Evolutionary conservation across 2,329 filamentous ascomycete genomes (phyloP), one percentile per base, ranked within the genome.

Genomic region (Hypomyces rosellus): DNA sequence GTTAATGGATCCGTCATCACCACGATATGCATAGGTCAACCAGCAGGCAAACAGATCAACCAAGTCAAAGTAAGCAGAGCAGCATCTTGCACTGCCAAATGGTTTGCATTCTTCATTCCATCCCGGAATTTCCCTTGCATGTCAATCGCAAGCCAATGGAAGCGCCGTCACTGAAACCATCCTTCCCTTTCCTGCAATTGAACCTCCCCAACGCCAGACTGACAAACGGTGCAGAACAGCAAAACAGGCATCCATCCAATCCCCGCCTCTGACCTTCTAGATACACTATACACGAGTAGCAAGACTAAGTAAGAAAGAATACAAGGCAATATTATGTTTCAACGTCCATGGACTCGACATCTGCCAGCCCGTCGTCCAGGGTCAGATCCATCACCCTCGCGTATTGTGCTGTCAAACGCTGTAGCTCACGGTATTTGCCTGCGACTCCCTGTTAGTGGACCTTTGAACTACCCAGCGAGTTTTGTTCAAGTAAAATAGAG

Each of bases 381-480:
- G 74, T 76, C 36, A 88, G 73, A 50, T 86, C 87, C 18, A 95
- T 74, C n/a, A 90, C 74, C 55, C 88, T 83, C 12, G 92, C 92
- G 66, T 97, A 97, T 55, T 95, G 92, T 22, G 96, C 88, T n/a
- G 89, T 96, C 39, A 96, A 80, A 22, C 93, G 81, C 68, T 99
- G 93, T 30, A 99, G 75, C 64, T 97, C 95, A 50, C 93, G 85
- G 69, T 93, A 92, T 83, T 97, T 97, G 53, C 89, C 90, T 95
- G 59, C 37, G 33, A 4, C 34, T 3, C 22, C 7, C 9, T 42
- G 61, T 75, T 65, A 76, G 69, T 39, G 48, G 20, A 13, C 15
- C n/a, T n/a, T 36, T 5, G 20, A 5, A 20, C 5, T 3, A 15
- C 12, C 14, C 15, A 3, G 13, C 11, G 15, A 13, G 11, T 25